Percentiles rank a stretch among this genome's conserved stretches.
These are phyloP conservation scores for Apiospora phragmitis DNA, from an alignment of 2,329 filamentous ascomycete genomes.

Conservation along the genomic window DNA sequence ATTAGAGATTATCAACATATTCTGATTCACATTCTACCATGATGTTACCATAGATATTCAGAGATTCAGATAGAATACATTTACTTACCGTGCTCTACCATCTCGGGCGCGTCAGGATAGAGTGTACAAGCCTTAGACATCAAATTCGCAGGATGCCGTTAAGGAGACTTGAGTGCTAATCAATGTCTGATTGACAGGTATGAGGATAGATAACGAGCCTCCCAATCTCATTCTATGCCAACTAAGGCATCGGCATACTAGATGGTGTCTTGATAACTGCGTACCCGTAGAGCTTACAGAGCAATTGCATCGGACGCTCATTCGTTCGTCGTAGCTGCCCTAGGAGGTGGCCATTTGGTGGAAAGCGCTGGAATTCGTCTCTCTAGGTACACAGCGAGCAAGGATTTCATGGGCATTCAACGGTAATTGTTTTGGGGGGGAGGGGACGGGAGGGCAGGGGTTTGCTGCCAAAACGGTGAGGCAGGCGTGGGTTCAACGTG, in stretches of 20 bases:
- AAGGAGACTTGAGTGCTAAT: not conserved
- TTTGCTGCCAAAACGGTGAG: too few relatives aligned
- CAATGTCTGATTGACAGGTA: not conserved
- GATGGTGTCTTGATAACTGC: not conserved
- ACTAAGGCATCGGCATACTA: not conserved
- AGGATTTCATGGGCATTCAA: too few relatives aligned
- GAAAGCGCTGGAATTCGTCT: too few relatives aligned
- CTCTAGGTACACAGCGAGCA: too few relatives aligned
- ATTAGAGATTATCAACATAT: too few relatives aligned
- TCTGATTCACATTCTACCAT: not conserved
- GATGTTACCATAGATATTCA: not conserved
- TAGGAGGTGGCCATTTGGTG: too few relatives aligned
- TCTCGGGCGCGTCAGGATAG: not conserved
- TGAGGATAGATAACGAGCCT: not conserved
- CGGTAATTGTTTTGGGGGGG: too few relatives aligned
- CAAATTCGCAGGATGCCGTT: too few relatives aligned
- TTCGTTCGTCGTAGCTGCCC: too few relatives aligned
- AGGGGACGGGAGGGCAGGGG: too few relatives aligned
- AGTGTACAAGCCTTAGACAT: not conserved
- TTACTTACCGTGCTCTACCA: rapidly evolving
- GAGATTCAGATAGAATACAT: not conserved
- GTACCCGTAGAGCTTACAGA: not conserved
- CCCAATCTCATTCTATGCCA: not conserved
- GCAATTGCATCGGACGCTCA: too few relatives aligned
- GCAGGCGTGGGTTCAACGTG: too few relatives aligned